Evolutionary conservation across 1,139 yeast species (phyloP), one percentile per base, ranked within the genome.

Genomic region (Pichia sp.): DNA sequence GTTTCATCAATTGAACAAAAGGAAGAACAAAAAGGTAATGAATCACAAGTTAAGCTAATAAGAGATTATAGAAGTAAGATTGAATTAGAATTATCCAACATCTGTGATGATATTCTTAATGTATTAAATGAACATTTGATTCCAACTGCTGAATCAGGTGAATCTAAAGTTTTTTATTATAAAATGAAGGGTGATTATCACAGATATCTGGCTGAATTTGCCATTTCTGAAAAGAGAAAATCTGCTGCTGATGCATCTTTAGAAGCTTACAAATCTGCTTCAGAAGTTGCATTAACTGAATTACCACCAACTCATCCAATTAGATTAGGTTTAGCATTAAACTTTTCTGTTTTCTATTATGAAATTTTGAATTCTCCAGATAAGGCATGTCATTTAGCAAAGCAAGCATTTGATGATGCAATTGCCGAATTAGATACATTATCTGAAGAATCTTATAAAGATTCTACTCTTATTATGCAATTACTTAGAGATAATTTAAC

Each of bases 161-260:
- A 92, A 72, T 87, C 96, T 44, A 88, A 90, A 77, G 97, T 92
- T 50, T 92, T 92, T 71, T 92, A 92, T 78, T 88, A 86, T 75
- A 92, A 92, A 81, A 92, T 92, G 97, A 90, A 92, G 77, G 98
- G 97, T 73, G 98, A 92, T 69, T 92, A 92, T 77, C 95, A 90
- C 77, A 95, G 98, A 73, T 92, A 92, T 71, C 79, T 92, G 71
- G 97, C 97, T 53, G 98, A 92, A 73, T 92, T 92, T 64, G 94
- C 97, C 53, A 75, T 80, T 57, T 80, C 87, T 56, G 96, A 87
- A 59, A 85, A 85, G 72, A 85, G 97, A 66, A 86, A 87, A 67
- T 88, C 77, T 55, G 95, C 96, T 53, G 95, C 97, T 46, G 92
- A 85, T 61, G 77, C 84, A 57, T 90, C 97, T 40, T 79, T 88